phyloP scores from a whole-genome alignment of 768 basidiomycete genomes.

The Tremella fuciformis region DNA sequence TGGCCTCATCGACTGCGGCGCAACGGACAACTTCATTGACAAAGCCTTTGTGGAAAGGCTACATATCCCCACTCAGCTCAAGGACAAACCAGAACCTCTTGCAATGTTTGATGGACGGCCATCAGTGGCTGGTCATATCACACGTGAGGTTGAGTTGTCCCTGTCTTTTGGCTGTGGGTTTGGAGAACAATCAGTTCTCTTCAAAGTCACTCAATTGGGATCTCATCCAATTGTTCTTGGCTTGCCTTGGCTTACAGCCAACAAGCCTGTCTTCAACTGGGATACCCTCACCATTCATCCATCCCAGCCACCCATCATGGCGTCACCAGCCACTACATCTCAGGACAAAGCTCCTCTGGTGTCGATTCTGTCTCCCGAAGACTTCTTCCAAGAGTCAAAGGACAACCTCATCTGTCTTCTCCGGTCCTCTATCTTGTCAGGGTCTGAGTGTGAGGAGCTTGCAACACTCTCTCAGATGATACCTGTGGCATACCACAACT shows the following conservation, averaged over 20 bases:
- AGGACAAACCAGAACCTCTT: background rate
- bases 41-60: background rate
- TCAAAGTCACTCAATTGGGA: background rate
- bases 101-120: background rate
- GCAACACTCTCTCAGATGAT: too few relatives aligned
- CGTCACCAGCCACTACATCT: background rate
- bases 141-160: background rate
- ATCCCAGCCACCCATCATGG: background rate
- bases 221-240: background rate
- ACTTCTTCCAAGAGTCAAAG: too few relatives aligned
- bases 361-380: background rate
- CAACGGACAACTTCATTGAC: background rate
- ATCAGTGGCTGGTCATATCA: background rate
- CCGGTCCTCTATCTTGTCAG: too few relatives aligned
- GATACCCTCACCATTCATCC: background rate
- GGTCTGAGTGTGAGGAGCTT: too few relatives aligned
- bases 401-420: too few relatives aligned
- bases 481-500: too few relatives aligned
- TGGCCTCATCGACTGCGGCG: constrained; percentile 1
- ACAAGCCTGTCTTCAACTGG: background rate
- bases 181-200: background rate
- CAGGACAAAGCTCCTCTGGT: too few relatives aligned
- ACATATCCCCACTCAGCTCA: background rate
- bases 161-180: background rate
- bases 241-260: background rate